Evolutionary conservation across 78 protist genomes (phyloP).

Genomic region (Chrysochromulina tobinii): DNA sequence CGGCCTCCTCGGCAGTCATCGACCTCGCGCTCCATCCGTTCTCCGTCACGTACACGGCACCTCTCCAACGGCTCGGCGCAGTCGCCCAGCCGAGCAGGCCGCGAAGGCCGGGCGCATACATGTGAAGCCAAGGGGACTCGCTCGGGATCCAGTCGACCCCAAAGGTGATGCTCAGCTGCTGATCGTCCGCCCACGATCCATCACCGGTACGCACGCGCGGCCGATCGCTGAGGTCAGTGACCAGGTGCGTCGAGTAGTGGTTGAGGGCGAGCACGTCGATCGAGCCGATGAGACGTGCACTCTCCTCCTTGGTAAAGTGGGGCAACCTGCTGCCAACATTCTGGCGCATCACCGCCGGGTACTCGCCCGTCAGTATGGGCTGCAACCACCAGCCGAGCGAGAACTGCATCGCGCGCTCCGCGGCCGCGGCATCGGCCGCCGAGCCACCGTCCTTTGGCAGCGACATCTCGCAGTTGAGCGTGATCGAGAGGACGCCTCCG

Average conservation of each 20-base stretch:
- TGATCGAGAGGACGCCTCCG: constrained; percentile 50
- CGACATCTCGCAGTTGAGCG: constrained; percentile 41
- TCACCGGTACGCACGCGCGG: too few species aligned
- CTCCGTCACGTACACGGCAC: constrained; percentile 62
- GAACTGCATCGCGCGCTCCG: constrained; percentile 48
- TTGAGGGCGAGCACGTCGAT: constrained; percentile 6
- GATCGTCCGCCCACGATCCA: not conserved
- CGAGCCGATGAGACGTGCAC: not conserved
- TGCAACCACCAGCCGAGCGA: constrained; percentile 57
- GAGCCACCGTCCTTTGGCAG: not conserved
- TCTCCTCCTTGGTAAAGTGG: not conserved
- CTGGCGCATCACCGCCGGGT: constrained; percentile 52
- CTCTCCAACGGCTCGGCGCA: not conserved
- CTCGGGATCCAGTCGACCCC: not conserved
- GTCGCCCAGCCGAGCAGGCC: constrained; percentile 36
- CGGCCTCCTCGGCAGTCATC: not conserved
- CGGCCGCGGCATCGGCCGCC: constrained; percentile 43
- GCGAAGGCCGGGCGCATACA: constrained; percentile 53
- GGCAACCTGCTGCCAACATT: constrained; percentile 25
- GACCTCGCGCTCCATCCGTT: constrained; percentile 58
- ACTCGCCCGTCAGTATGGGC: constrained; percentile 48
- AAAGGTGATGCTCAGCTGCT: not conserved
- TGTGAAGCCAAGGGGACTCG: constrained; percentile 41
- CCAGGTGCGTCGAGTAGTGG: constrained; percentile 16
- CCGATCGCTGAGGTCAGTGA: not conserved